Evolutionary conservation across 164 flowering plant species (phyloP), one percentile per base, ranked within the genome.

Genomic region (Berberis thunbergii): DNA sequence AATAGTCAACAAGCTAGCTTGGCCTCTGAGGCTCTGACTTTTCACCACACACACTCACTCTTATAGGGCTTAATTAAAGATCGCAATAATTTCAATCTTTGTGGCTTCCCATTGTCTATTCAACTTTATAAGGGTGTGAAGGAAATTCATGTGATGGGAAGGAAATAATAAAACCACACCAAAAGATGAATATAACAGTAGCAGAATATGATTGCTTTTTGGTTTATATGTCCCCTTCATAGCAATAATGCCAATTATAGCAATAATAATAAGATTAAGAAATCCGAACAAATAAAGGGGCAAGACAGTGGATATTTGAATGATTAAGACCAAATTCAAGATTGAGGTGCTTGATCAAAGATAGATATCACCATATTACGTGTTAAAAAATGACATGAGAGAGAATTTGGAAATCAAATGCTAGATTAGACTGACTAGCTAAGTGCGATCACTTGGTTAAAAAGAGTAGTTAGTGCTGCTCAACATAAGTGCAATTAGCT

Each of bases 151-250:
- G 61, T 44, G 49, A 61, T 67, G 61, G 41, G 65, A 26, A 60
- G 49, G 52, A 41, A 61, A 55, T 52, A n/a, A 45, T 54, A 49
- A 62, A 49, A 61, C 60, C 66, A 4, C 64, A 52, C 71, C 69
- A 49, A 13, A 59, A 48, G 43, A 45, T 61, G 38, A 41, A 58
- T 7, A 59, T 57, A 49, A 63, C 44, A 49, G 42, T 45, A 59
- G 46, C 43, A 64, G 65, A 54, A 4, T 38, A 75, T 76, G 72
- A 80, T 76, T 78, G 69, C 76, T 39, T 71, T 76, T 75, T 75
- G 81, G 84, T 80, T 80, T 76, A 76, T 78, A 66, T 74, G 79
- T 76, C 79, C 55, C 77, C 75, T 76, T 80, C 83, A 54, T 43
- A 64, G 70, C 69, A 72, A 75, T 80, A 64, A 73, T 74, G 55